Conservation (phyloP, 2,329 filamentous ascomycete species). For the Aurifilum marmelostoma region DNA sequence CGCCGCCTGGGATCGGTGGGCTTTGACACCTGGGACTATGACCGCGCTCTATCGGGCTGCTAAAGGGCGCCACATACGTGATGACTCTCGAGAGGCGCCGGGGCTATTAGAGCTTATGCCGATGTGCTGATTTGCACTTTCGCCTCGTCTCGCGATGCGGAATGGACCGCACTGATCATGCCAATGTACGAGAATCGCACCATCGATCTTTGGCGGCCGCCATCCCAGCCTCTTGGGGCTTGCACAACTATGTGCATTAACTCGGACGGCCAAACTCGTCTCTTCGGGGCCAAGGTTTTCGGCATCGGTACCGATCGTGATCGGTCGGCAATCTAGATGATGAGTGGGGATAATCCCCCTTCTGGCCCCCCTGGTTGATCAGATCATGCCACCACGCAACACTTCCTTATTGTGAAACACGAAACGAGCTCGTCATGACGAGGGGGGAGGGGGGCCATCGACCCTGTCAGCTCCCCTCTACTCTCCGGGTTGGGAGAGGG, state of each 20-base stretch:
- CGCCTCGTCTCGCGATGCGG: background rate
- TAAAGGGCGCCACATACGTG: constrained; percentile 13
- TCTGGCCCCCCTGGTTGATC: background rate
- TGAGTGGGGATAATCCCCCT: background rate
- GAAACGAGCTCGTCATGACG: background rate
- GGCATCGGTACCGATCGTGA: constrained; percentile 9
- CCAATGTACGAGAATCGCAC: background rate
- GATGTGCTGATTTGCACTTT: background rate
- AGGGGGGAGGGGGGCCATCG: background rate
- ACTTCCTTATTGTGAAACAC: constrained; percentile 1
- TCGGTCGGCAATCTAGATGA: constrained; percentile 11
- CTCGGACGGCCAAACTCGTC: background rate
- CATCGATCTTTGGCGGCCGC: background rate
- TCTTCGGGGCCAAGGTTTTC: background rate
- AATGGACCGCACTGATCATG: background rate
- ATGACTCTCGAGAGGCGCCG: background rate
- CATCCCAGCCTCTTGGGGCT: background rate
- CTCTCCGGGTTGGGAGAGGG: background rate
- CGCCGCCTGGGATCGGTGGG: background rate
- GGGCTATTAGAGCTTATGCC: background rate
- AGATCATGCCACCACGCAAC: constrained; percentile 1
- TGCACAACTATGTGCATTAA: background rate
- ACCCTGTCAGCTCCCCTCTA: background rate
- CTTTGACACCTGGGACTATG: background rate
- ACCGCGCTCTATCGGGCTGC: constrained; percentile 1